Conservation (phyloP, 768 basidiomycete genomes). For the Lepiota venenata region DNA sequence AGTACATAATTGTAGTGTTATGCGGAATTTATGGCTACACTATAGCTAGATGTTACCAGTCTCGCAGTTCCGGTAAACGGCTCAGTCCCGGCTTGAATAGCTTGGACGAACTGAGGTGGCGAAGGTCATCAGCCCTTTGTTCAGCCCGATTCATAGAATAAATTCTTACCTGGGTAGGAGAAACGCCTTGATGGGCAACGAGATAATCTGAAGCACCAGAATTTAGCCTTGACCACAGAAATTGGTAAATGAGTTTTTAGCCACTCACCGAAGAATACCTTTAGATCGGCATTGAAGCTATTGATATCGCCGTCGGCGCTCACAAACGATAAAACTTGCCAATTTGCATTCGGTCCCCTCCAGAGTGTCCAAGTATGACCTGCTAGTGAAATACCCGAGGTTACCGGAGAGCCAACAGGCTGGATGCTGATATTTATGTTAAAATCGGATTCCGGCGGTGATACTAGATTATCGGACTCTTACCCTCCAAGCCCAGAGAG, state of each 20-base stretch:
- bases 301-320: slow-evolving; percentile 43
- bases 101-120: slow-evolving; percentile 41
- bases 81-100: slow-evolving; percentile 54
- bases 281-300: slow-evolving; percentile 49
- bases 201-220: slow-evolving; percentile 37
- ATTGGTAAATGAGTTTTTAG: too few species aligned
- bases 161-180: slow-evolving; percentile 37
- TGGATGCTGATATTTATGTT: slow-evolving; percentile 35
- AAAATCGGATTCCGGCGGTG: neutral
- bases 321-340: slow-evolving; percentile 57
- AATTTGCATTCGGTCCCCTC: slow-evolving; percentile 50
- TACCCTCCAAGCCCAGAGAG: slow-evolving; percentile 54
- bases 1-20: neutral
- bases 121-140: neutral
- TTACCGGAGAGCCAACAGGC: slow-evolving; percentile 49
- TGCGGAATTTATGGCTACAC: slow-evolving; percentile 10
- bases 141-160: neutral
- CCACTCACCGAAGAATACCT: slow-evolving; percentile 49
- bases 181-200: slow-evolving; percentile 41
- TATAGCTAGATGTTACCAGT: slow-evolving; percentile 32
- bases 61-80: slow-evolving; percentile 49
- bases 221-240: neutral
- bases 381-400: slow-evolving; percentile 36
- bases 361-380: slow-evolving; percentile 56
- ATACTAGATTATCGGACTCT: slow-evolving; percentile 5